phyloP scores from a whole-genome alignment of 192 early-diverging fungal species.

The Umbelopsis isabellina region DNA sequence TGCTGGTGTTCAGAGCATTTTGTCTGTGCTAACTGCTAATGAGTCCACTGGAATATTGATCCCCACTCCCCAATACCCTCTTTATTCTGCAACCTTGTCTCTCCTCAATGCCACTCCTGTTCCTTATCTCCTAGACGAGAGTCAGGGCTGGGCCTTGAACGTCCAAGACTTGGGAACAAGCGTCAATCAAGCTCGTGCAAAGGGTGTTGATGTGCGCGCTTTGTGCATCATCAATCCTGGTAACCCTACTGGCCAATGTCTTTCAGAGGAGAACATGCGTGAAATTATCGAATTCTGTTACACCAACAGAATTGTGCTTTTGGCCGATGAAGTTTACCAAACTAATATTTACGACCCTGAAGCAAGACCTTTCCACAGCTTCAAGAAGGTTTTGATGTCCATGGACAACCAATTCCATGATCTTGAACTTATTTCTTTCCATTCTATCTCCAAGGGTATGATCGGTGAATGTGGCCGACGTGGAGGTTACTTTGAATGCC shows the following conservation, averaged over 20 bases:
- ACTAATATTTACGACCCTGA: conserved; percentile 86
- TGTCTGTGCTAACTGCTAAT: conserved; percentile 80
- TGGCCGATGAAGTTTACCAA: conserved; percentile 99
- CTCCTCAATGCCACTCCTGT: conserved; percentile 82
- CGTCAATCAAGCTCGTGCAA: conserved; percentile 58
- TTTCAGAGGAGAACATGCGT: conserved; percentile 75
- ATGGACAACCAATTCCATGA: conserved; percentile 61
- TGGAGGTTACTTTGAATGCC: conserved; percentile 96
- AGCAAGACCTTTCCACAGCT: conserved; percentile 87
- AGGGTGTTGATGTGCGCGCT: conserved; percentile 87
- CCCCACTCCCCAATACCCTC: conserved; percentile 97
- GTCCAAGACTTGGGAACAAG: conserved; percentile 64
- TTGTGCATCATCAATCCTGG: conserved; percentile 98
- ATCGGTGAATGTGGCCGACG: conserved; percentile 96
- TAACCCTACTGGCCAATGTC: conserved; percentile 94
- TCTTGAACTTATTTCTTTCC: conserved; percentile 92
- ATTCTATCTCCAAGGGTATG: conserved; percentile 97
- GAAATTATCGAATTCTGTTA: conserved; percentile 90
- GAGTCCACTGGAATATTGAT: conserved; percentile 93
- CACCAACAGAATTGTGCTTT: conserved; percentile 75
- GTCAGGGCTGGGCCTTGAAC: conserved; percentile 78
- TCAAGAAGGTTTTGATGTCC: conserved; percentile 89
- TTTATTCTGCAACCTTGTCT: conserved; percentile 91
- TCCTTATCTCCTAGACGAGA: conserved; percentile 93
- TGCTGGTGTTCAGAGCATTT: conserved; percentile 87